Evolutionary conservation across 192 early-diverging fungal species (phyloP), one percentile per base, ranked within the genome.

Genomic region (Lunasporangiospora selenospora): DNA sequence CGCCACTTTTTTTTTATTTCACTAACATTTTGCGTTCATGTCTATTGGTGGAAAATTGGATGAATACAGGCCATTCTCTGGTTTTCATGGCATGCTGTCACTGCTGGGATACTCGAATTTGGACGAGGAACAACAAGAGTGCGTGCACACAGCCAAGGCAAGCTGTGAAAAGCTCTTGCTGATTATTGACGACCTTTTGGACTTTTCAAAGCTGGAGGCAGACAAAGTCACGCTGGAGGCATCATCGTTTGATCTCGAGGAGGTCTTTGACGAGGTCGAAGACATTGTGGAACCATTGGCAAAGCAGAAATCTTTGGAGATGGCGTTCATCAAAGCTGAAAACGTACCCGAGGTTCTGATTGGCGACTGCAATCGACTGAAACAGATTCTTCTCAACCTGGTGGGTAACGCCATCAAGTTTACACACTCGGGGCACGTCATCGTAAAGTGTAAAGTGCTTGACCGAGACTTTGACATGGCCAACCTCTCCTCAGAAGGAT

Each of bases 381-480:
- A 84, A 24, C 87, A 89, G 42, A 83, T 87, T 21, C 65, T 87
- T 38, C 62, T 82, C 11, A 87, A 87, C 48, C 49, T 89, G 4
- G 73, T 85, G 8, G 84, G 85, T 3, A 89, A 89, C 65, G 84
- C 87, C 2, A 87, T 89, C 70, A 89, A 89, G 56, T 89, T 89
- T 53, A 86, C 87, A 1, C 79, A 80, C n/a, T 26, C 77, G 45
- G 87, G 87, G 38, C 85, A 83, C 50, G 81, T 85, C 16, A 59
- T 77, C 4, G 80, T 86, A 13, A 54, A 67, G 19, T 86, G 81
- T 31, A 70, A 70, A 18, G 65, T 85, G 29, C 39, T 61, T 6
- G 69, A 73, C n/a, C 33, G 69, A 18, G 69, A 73, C 16, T 45
- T 61, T 16, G 69, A 73, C 5, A 34, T 57, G 60, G 12, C 44